Conservation (phyloP, 73 alveolate genomes). For the Paraurostyla sp. region DNA sequence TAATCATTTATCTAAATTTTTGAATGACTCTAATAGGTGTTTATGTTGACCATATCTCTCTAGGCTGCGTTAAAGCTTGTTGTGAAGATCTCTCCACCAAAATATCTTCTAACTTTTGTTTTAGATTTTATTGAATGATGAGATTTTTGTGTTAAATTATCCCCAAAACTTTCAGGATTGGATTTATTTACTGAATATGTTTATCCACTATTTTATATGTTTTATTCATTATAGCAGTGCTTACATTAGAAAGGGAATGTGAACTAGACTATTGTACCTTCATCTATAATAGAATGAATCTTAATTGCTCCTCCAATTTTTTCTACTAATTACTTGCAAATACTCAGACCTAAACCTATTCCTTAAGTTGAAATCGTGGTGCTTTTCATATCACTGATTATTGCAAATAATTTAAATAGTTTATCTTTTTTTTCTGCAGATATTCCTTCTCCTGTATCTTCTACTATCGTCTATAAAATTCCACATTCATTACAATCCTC, state of each 20-base stretch:
- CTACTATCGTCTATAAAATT: background rate
- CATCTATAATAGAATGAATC: background rate
- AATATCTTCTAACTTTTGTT: background rate
- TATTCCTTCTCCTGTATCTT: conserved; percentile 45
- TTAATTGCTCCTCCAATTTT: conserved; percentile 25
- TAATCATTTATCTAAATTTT: background rate
- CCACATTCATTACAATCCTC: conserved; percentile 27
- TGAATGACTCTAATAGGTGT: background rate
- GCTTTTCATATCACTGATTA: background rate
- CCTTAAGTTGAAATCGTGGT: conserved; percentile 39
- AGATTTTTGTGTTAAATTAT: conserved; percentile 4
- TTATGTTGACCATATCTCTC: background rate
- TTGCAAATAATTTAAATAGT: conserved; percentile 15
- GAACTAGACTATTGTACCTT: conserved; percentile 15
- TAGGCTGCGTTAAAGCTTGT: background rate
- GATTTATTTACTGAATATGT: background rate
- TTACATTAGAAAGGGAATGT: background rate
- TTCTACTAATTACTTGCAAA: conserved; percentile 1
- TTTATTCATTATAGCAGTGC: background rate
- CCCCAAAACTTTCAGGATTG: conserved; percentile 26
- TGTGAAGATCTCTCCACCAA: conserved; percentile 7
- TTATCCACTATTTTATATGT: background rate
- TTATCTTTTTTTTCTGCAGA: background rate
- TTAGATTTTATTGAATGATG: background rate
- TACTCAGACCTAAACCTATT: conserved; percentile 34